Base-by-base conservation (phyloP, 2,329 filamentous ascomycete species). In the Clarireedia hainanense region DNA sequence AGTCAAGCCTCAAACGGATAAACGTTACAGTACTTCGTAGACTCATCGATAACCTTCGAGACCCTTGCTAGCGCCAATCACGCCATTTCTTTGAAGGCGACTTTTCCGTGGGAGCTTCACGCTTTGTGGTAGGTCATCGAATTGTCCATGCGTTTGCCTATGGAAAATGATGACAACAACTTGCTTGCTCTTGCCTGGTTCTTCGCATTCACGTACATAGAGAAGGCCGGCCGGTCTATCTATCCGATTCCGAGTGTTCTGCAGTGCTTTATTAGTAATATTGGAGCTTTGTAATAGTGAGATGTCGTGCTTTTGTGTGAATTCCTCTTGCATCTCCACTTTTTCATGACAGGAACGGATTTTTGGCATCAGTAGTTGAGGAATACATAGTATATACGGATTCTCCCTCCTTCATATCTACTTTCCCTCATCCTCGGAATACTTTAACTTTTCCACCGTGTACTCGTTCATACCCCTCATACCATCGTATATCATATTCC, bases 31-130 rank as follows among this genome's bases (percentile, higher is more conserved):
- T 20, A 20, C 20, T 20, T 20, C 20, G 20, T 34, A 34, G 30
- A 4, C 30, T 34, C 30, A 34, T 34, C 12, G 30, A 34, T 34
- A 34, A 34, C 30, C 30, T 42, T 36, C 17, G 26, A 5, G 20
- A 55, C 50, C 52, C 52, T 23, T 55, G 42, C 52, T 55, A 55
- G 52, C 46, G 52, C 34, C 52, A 40, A 55, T 55, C 52, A 55
- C 52, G 52, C 52, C 52, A 55, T 55, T 42, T 43, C 42, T 46
- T 46, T 24, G 20, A 23, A 46, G 20, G n/a, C 42, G 42, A 46
- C 1, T 12, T 24, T 26, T 46, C 10, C 4, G 30, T 12, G 10
- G 7, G 10, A 34, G 10, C 10, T 34, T 4, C 30, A 34, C 30
- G 30, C 12, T 12, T 34, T 4, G 24, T 46, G 12, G n/a, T 46